Conservation (phyloP, 106 monocot species). For the Posidonia australis region DNA sequence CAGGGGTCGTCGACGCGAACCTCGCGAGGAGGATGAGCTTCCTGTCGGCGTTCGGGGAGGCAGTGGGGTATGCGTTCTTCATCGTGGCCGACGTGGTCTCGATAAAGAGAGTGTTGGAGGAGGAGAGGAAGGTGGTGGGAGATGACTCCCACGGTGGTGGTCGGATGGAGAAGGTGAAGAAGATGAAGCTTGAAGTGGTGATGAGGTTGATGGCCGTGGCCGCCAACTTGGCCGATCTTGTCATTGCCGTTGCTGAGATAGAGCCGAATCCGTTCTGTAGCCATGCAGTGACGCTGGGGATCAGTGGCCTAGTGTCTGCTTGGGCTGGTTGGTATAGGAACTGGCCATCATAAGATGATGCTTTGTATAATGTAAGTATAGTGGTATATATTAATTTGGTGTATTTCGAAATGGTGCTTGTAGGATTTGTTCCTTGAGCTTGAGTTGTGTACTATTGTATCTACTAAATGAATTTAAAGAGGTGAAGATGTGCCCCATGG, state of each 20-base stretch:
- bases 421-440: no score
- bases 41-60: conserved; percentile 84
- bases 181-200: conserved; percentile 44
- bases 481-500: no score
- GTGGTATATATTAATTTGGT: no score
- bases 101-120: conserved; percentile 37
- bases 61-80: conserved; percentile 80
- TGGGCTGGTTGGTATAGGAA: conserved; percentile 98
- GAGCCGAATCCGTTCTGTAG: conserved; percentile 83
- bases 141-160: conserved; percentile 2
- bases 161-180: conserved; percentile 13
- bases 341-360: conserved; percentile 49
- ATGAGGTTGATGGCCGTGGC: conserved; percentile 87
- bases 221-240: conserved; percentile 69
- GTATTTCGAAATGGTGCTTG: no score
- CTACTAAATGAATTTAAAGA: no score
- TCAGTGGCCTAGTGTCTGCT: conserved; percentile 89
- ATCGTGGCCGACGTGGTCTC: conserved; percentile 51
- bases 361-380: no score
- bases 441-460: no score
- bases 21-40: conserved; percentile 68
- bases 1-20: conserved; percentile 47
- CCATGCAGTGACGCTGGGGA: conserved; percentile 75
- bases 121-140: conserved; percentile 21
- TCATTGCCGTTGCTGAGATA: conserved; percentile 75